Evolutionary conservation across 2,329 filamentous ascomycete species (phyloP).

Genomic region (Delphinella strobiligena): DNA sequence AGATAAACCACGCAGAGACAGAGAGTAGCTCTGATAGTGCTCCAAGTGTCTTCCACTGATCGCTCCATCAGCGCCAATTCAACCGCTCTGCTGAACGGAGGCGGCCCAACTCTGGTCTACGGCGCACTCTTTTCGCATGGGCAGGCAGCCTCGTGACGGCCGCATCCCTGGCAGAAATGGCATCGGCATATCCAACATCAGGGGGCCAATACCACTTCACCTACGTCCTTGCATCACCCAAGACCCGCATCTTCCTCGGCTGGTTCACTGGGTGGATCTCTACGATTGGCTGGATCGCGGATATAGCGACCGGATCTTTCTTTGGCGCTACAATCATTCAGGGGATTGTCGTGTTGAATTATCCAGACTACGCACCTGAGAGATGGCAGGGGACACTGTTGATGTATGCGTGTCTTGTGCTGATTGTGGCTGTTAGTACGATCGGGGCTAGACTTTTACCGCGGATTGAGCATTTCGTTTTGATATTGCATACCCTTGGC

Average conservation of each 20-base stretch:
- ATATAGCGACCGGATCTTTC: slow-evolving; percentile 8
- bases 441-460: slow-evolving; percentile 26
- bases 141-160: slow-evolving; percentile 11
- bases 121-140: slow-evolving; percentile 27
- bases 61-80: not conserved
- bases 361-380: slow-evolving; percentile 21
- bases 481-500: slow-evolving; percentile 10
- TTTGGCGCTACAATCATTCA: slow-evolving; percentile 14
- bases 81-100: slow-evolving; percentile 12
- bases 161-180: slow-evolving; percentile 26
- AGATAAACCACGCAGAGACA: too few species aligned
- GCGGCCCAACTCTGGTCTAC: slow-evolving; percentile 13
- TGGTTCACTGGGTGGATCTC: slow-evolving; percentile 35
- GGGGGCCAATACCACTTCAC: slow-evolving; percentile 29
- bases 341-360: slow-evolving; percentile 22
- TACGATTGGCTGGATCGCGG: slow-evolving; percentile 22
- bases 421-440: slow-evolving; percentile 31
- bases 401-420: slow-evolving; percentile 22
- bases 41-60: too few species aligned
- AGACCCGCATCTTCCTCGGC: slow-evolving; percentile 30
- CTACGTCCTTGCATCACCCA: slow-evolving; percentile 31
- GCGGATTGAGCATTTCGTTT: slow-evolving; percentile 26
- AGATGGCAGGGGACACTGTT: slow-evolving; percentile 30
- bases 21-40: too few species aligned
- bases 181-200: slow-evolving; percentile 31